Percentiles rank a stretch among this genome's conserved stretches.
phyloP scores from a whole-genome alignment of 345 rosid genomes.

The Eucalyptus cloeziana region DNA sequence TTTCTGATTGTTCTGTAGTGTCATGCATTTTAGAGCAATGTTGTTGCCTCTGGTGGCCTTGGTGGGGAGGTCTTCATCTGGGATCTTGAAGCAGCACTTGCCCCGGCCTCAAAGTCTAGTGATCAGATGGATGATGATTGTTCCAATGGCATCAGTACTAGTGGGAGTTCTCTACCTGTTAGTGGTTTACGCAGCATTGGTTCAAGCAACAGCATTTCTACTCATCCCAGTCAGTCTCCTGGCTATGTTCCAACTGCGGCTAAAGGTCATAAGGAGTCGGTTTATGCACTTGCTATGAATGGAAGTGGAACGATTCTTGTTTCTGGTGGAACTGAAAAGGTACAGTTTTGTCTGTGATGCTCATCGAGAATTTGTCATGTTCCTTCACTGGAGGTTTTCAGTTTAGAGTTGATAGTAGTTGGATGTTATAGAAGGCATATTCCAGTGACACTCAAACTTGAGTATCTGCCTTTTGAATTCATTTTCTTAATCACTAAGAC shows the following conservation, averaged over 20 bases:
- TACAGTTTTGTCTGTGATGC: slow-evolving; percentile 3
- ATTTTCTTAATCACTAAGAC: neutral
- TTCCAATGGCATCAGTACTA: slow-evolving; percentile 52
- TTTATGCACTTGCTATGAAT: slow-evolving; percentile 97
- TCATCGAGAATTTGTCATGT: neutral
- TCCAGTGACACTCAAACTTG: neutral
- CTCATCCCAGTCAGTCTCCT: slow-evolving; percentile 55
- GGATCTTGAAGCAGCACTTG: slow-evolving; percentile 93
- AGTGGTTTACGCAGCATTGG: slow-evolving; percentile 70
- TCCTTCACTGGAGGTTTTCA: neutral
- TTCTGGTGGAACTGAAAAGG: slow-evolving; percentile 99
- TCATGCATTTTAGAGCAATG: slow-evolving; percentile 71
- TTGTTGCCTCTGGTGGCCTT: slow-evolving; percentile 99
- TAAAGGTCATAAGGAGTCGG: slow-evolving; percentile 99
- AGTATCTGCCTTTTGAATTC: neutral
- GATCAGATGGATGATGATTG: slow-evolving; percentile 71
- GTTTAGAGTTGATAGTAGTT: neutral
- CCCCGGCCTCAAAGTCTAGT: slow-evolving; percentile 64
- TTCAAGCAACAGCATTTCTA: slow-evolving; percentile 75
- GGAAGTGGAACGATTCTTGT: slow-evolving; percentile 83
- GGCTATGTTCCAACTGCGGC: slow-evolving; percentile 74
- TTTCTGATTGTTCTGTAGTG: slow-evolving; percentile 63
- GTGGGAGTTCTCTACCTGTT: slow-evolving; percentile 45
- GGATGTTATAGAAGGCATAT: neutral
- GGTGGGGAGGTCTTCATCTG: slow-evolving; percentile 99